Evolutionary conservation across 2,329 filamentous ascomycete genomes (phyloP).

Genomic region (Thielaviopsis ethacetica): DNA sequence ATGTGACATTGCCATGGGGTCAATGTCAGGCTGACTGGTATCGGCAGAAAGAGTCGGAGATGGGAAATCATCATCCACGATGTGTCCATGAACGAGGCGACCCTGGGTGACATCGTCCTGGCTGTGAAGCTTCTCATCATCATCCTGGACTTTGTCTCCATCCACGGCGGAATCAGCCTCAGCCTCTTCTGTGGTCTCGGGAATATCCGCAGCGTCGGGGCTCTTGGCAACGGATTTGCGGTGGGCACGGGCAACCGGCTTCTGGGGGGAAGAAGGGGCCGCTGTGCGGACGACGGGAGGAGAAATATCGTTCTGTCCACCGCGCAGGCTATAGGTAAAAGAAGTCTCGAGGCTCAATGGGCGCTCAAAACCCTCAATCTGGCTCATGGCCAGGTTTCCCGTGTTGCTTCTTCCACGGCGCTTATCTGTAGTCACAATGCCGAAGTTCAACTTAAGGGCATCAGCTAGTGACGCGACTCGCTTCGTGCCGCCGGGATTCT

Average conservation of each 20-base stretch:
- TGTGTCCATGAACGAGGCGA: conserved; percentile 79
- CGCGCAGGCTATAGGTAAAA: conserved; percentile 12
- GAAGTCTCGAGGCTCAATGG: conserved; percentile 24
- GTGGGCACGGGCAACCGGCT: not conserved
- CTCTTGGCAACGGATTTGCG: not conserved
- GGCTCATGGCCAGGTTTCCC: conserved; percentile 60
- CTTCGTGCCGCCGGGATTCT: conserved; percentile 95
- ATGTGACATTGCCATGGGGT: conserved; percentile 65
- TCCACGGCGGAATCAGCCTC: conserved; percentile 5
- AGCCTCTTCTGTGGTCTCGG: not conserved
- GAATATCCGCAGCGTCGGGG: not conserved
- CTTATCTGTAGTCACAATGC: conserved; percentile 79
- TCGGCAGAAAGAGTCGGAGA: conserved; percentile 59
- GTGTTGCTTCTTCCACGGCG: conserved; percentile 50
- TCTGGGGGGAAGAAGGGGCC: not conserved
- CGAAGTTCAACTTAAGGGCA: conserved; percentile 91
- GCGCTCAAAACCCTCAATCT: conserved; percentile 44
- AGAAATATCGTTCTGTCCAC: conserved; percentile 7
- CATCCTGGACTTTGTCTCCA: conserved; percentile 24
- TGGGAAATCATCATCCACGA: conserved; percentile 85
- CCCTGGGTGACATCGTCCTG: conserved; percentile 83
- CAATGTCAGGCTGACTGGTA: conserved; percentile 50
- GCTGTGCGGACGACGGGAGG: not conserved
- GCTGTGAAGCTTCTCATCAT: conserved; percentile 58
- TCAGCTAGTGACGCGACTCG: conserved; percentile 91